These are phyloP conservation scores for Dictyostelium intermedium DNA, from an alignment of 78 protist genomes.

Conservation along the genomic window DNA sequence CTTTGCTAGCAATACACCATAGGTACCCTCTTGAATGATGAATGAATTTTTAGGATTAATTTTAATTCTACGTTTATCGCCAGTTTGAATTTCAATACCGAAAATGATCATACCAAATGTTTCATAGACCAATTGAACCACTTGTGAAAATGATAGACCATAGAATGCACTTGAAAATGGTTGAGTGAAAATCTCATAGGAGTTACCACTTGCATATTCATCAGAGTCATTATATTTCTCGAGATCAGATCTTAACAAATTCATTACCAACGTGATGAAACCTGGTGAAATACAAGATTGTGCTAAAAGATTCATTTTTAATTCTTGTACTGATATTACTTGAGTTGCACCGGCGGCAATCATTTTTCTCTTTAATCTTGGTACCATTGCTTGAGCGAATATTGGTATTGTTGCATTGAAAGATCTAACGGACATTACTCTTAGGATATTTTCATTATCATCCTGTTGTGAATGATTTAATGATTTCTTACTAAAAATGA, in stretches of 20 bases:
- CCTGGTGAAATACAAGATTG: constrained; percentile 75
- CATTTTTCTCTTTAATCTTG: constrained; percentile 20
- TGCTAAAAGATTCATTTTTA: constrained; percentile 67
- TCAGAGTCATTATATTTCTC: constrained; percentile 35
- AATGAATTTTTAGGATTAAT: constrained; percentile 19
- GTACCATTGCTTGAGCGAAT: constrained; percentile 57
- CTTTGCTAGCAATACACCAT: constrained; percentile 56
- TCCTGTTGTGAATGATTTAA: neutral
- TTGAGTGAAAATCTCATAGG: constrained; percentile 69
- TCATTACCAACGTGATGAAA: constrained; percentile 45
- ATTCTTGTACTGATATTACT: constrained; percentile 52
- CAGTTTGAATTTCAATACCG: constrained; percentile 30
- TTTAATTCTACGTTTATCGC: constrained; percentile 5
- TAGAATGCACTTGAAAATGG: constrained; percentile 14
- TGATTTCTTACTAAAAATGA: constrained; percentile 45
- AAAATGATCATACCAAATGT: constrained; percentile 64
- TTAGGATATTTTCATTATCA: constrained; percentile 55
- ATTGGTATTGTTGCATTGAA: constrained; percentile 23
- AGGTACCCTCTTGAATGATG: constrained; percentile 14
- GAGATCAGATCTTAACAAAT: constrained; percentile 63
- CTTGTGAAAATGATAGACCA: constrained; percentile 30
- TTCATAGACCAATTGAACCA: constrained; percentile 32
- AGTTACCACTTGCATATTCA: constrained; percentile 65
- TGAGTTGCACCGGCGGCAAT: constrained; percentile 62
- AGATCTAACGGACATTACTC: constrained; percentile 46